These are phyloP conservation scores for Penicillium psychrofluorescens DNA, from an alignment of 495 filamentous ascomycete genomes.

Conservation along the genomic window DNA sequence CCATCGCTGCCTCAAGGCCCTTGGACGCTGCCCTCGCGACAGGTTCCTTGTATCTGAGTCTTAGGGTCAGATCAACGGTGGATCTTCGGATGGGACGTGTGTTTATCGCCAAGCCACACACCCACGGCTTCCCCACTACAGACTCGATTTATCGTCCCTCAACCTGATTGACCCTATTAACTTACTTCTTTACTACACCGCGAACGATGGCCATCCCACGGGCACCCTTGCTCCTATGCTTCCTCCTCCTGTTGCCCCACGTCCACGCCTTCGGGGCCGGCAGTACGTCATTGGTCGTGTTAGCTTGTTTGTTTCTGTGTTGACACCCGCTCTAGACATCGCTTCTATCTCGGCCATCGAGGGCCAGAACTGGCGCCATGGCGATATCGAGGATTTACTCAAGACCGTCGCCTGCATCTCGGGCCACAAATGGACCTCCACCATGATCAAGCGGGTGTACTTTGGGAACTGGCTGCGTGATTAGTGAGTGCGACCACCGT, in stretches of 20 bases:
- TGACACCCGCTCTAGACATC: conserved; percentile 48
- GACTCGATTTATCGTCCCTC: too few relatives aligned
- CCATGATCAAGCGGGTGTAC: conserved; percentile 84
- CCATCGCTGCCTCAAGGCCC: conserved; percentile 22
- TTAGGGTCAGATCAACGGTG: neutral
- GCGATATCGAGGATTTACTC: conserved; percentile 92
- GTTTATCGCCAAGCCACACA: too few relatives aligned
- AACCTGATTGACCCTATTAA: too few relatives aligned
- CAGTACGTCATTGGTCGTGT: conserved; percentile 31
- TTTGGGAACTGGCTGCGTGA: conserved; percentile 62
- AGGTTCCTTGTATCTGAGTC: conserved; percentile 17
- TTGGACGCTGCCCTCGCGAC: conserved; percentile 20
- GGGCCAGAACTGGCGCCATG: conserved; percentile 94
- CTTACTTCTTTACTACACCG: too few relatives aligned
- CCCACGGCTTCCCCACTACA: too few relatives aligned
- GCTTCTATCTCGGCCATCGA: conserved; percentile 90
- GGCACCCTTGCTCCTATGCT: too few relatives aligned
- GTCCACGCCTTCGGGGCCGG: conserved; percentile 82
- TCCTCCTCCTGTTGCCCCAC: conserved; percentile 31
- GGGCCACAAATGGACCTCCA: conserved; percentile 90
- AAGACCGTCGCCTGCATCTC: conserved; percentile 80
- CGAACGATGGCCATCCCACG: too few relatives aligned
- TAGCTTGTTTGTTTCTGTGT: neutral
- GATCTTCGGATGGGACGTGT: too few relatives aligned
- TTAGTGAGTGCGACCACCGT: conserved; percentile 24